These are phyloP conservation scores for Cairneyella variabilis DNA, from an alignment of 495 filamentous ascomycete genomes.

Conservation along the genomic window DNA sequence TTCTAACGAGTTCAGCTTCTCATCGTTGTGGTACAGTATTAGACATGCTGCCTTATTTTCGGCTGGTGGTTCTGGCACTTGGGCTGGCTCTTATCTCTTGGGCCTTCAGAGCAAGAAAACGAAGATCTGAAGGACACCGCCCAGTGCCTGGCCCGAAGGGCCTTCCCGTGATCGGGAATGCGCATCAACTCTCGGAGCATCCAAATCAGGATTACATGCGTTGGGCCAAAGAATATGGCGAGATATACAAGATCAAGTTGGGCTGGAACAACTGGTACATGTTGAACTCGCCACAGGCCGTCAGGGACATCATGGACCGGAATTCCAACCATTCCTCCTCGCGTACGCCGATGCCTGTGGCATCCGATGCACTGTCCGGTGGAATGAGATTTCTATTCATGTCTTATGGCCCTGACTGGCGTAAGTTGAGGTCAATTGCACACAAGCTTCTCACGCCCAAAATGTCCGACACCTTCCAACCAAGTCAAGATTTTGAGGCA, in stretches of 20 bases:
- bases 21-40: too few species aligned
- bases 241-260: slow-evolving; percentile 32
- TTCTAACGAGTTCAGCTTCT: too few species aligned
- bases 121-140: too few species aligned
- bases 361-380: slow-evolving; percentile 24
- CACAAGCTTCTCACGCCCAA: slow-evolving; percentile 27
- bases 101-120: too few species aligned
- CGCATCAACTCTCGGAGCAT: neutral
- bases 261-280: slow-evolving; percentile 40
- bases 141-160: slow-evolving; percentile 2
- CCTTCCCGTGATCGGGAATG: neutral
- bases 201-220: neutral
- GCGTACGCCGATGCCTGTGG: slow-evolving; percentile 28
- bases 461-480: slow-evolving; percentile 29
- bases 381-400: slow-evolving; percentile 37
- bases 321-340: slow-evolving; percentile 30
- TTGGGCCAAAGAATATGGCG: slow-evolving; percentile 34
- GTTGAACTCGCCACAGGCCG: slow-evolving; percentile 36
- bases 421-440: slow-evolving; percentile 32
- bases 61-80: too few species aligned
- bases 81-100: too few species aligned
- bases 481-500: slow-evolving; percentile 43
- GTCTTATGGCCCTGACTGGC: slow-evolving; percentile 43
- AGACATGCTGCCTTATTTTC: too few species aligned
- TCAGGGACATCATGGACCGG: slow-evolving; percentile 38